Base-by-base conservation (phyloP, 768 basidiomycete genomes). In the Rhizopogon vulgaris region DNA sequence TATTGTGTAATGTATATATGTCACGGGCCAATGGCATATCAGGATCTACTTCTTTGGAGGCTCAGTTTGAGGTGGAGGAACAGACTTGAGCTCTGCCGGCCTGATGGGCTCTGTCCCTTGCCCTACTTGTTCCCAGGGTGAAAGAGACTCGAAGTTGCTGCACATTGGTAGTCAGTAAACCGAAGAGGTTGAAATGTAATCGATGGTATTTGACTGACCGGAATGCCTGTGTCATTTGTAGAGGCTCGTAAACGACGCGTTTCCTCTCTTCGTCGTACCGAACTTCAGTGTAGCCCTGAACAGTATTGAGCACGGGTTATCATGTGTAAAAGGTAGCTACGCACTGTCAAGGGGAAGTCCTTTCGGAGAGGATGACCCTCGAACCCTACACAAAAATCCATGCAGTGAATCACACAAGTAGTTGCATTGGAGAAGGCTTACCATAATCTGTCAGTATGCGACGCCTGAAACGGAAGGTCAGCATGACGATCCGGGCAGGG, bases 381-480 rank as follows among this genome's bases (percentile, higher is more conserved):
- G 62, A 97, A 96, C 51, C 91, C 90, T 91, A 28, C 45, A 17
- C 32, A 37, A 30, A 12, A 53, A 18, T 24, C 15, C 48, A 54
- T 45, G 41, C 10, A 34, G 32, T 37, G 36, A 18, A 25, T 24
- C 22, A 45, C 45, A 22, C 45, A 22, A 34, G 9, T 10, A n/a
- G 12, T 27, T 3, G 0, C 4, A 25, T 27, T 1, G 10, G 4
- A 32, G 38, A 36, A 17, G 53, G 64, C 69, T 34, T 69, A 84
- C 94, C 96, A 69, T 99, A 99, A 69, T 99, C 96, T 39, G 96
- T 99, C 62, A 99, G 76, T 69, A 99, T 94, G 49, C 96, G 90
- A 56, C 96, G 94, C 27, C 92, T 94, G 45, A 58, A 53, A 45
- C 30, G 15, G 30, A 34, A 45, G 1, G 14, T 46, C 32, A 34